A percentile compares a stretch with the other conserved stretches of the same genome.
Conservation (phyloP, 108 stramenopile species). For the Ochromonas danica region DNA sequence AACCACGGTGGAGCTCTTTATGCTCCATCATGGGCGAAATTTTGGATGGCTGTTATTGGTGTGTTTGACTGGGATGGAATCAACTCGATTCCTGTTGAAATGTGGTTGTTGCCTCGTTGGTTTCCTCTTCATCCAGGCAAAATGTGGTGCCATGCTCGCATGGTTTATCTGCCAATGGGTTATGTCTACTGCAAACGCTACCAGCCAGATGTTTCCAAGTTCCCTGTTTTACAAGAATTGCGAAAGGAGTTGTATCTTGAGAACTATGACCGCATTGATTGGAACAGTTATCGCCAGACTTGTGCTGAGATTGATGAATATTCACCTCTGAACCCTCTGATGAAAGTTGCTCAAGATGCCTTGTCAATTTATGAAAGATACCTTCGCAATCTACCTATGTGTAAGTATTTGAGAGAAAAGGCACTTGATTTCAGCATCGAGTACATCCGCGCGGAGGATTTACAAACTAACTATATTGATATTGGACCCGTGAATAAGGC, state of each 20-base stretch:
- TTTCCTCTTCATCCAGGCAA: slow-evolving; percentile 95
- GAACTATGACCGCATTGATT: slow-evolving; percentile 62
- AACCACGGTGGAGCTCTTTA: slow-evolving; percentile 83
- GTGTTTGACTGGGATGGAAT: slow-evolving; percentile 78
- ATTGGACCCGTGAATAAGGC: slow-evolving; percentile 99
- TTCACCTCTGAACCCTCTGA: slow-evolving; percentile 75
- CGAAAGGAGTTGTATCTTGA: slow-evolving; percentile 51
- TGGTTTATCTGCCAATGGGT: slow-evolving; percentile 97
- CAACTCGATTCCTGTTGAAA: slow-evolving; percentile 60
- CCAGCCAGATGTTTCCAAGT: slow-evolving; percentile 60
- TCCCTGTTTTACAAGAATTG: slow-evolving; percentile 68
- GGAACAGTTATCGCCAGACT: slow-evolving; percentile 74
- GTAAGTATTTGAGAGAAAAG: slow-evolving; percentile 60
- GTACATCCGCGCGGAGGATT: slow-evolving; percentile 86
- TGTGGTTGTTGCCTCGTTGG: slow-evolving; percentile 97
- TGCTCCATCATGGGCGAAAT: slow-evolving; percentile 94
- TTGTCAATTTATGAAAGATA: slow-evolving; percentile 75
- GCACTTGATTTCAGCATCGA: slow-evolving; percentile 73
- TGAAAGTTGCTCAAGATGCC: slow-evolving; percentile 75
- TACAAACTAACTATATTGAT: slow-evolving; percentile 89
- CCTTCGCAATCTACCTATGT: slow-evolving; percentile 58
- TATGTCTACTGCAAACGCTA: slow-evolving; percentile 81
- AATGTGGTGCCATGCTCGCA: slow-evolving; percentile 97
- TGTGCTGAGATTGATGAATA: slow-evolving; percentile 90
- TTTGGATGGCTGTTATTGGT: slow-evolving; percentile 92